These are phyloP conservation scores for Neofusicoccum parvum DNA, from an alignment of 2,329 filamentous ascomycete genomes.

Conservation along the genomic window DNA sequence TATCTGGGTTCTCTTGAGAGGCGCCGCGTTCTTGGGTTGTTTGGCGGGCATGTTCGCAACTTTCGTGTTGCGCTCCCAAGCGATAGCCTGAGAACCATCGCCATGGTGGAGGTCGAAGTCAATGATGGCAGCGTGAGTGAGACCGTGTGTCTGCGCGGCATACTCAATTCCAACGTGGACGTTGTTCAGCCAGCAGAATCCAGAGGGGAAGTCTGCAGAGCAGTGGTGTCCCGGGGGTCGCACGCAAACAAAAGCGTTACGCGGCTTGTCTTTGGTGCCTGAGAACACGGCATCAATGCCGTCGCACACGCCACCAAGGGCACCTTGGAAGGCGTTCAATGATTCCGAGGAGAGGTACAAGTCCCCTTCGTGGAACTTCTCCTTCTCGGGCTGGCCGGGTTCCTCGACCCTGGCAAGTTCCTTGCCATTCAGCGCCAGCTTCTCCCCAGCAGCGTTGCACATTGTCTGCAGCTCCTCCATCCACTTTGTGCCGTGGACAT, in stretches of 20 bases:
- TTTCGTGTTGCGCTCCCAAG: slow-evolving; percentile 85
- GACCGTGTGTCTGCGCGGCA: slow-evolving; percentile 76
- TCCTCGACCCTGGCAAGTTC: slow-evolving; percentile 65
- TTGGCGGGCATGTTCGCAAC: slow-evolving; percentile 58
- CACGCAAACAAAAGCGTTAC: slow-evolving; percentile 86
- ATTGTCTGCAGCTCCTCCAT: slow-evolving; percentile 88
- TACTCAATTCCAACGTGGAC: slow-evolving; percentile 96
- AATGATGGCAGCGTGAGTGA: slow-evolving; percentile 83
- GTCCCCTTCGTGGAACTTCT: slow-evolving; percentile 81
- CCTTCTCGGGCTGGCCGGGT: slow-evolving; percentile 57
- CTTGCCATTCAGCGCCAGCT: slow-evolving; percentile 74
- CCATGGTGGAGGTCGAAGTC: slow-evolving; percentile 47
- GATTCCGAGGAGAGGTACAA: slow-evolving; percentile 89
- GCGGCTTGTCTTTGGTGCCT: slow-evolving; percentile 55
- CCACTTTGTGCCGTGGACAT: slow-evolving; percentile 89
- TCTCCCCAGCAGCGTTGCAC: slow-evolving; percentile 79
- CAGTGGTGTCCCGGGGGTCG: slow-evolving; percentile 95
- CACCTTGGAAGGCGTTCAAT: slow-evolving; percentile 82
- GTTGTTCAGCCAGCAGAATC: slow-evolving; percentile 99
- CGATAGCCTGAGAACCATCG: slow-evolving; percentile 84
- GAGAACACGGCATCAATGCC: slow-evolving; percentile 84
- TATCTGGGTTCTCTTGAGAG: slow-evolving; percentile 82
- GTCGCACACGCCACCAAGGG: slow-evolving; percentile 89
- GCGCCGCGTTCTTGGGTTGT: slow-evolving; percentile 69
- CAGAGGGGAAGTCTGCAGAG: slow-evolving; percentile 83